phyloP scores from a whole-genome alignment of 2,329 filamentous ascomycete species.

The Apiospora malaysiana region DNA sequence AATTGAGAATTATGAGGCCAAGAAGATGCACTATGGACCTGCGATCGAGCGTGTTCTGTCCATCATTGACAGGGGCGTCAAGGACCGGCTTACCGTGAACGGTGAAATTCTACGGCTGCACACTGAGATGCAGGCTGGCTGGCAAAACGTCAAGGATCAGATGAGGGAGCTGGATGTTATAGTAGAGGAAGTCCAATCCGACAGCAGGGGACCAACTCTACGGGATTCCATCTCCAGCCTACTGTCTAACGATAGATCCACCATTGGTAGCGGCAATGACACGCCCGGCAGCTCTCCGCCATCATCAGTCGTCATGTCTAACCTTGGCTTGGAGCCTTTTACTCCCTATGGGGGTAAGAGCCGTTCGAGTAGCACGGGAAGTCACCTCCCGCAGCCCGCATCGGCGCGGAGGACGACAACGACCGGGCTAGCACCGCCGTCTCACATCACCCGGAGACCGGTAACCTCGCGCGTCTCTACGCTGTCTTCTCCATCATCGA shows the following conservation, averaged over 20 bases:
- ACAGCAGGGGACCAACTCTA: slow-evolving; percentile 73
- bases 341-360: slow-evolving; percentile 50
- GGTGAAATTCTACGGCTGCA: slow-evolving; percentile 90
- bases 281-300: slow-evolving; percentile 73
- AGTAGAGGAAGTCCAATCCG: slow-evolving; percentile 74
- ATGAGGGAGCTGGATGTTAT: slow-evolving; percentile 78
- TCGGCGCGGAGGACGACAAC: slow-evolving; percentile 50
- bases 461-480: slow-evolving; percentile 53
- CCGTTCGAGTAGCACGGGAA: slow-evolving; percentile 55
- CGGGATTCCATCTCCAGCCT: slow-evolving; percentile 94
- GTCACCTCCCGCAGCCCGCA: slow-evolving; percentile 50
- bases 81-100: slow-evolving; percentile 93
- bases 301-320: slow-evolving; percentile 66
- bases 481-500: slow-evolving; percentile 41
- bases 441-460: slow-evolving; percentile 48
- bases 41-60: slow-evolving; percentile 89
- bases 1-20: slow-evolving; percentile 91
- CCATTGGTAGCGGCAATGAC: slow-evolving; percentile 70
- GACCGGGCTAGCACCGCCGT: slow-evolving; percentile 50
- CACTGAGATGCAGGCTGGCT: slow-evolving; percentile 82
- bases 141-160: slow-evolving; percentile 75
- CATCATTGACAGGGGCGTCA: slow-evolving; percentile 95
- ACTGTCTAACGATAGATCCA: slow-evolving; percentile 80
- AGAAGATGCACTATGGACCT: slow-evolving; percentile 91
- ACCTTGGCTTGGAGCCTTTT: slow-evolving; percentile 54